phyloP scores from a whole-genome alignment of 495 filamentous ascomycete genomes.

The Hyaloscypha hepaticicola region DNA sequence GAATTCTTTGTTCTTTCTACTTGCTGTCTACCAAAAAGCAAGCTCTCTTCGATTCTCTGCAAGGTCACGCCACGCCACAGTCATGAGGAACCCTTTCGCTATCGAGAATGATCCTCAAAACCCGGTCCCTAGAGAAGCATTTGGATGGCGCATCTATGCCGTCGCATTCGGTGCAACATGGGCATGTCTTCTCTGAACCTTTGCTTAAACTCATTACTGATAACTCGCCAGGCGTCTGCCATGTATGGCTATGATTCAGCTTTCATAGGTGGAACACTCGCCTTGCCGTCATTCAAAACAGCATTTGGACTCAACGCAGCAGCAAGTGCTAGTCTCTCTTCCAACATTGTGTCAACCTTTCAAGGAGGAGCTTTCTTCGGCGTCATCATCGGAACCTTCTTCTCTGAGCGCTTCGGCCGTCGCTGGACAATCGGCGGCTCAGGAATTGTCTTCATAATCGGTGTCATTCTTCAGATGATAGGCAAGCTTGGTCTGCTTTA shows the following conservation, averaged over 20 bases:
- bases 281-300: conserved; percentile 48
- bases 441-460: conserved; percentile 32
- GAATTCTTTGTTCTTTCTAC: background rate
- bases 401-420: conserved; percentile 36
- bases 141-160: background rate
- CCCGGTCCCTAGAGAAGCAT: background rate
- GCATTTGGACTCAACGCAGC: conserved; percentile 47
- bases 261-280: conserved; percentile 34
- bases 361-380: conserved; percentile 40
- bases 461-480: conserved; percentile 29
- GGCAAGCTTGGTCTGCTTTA: conserved; percentile 37
- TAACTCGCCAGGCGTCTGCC: conserved; percentile 2
- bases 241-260: conserved; percentile 32
- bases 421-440: conserved; percentile 30
- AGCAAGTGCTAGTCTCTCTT: conserved; percentile 39
- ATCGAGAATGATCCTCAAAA: background rate
- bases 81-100: background rate
- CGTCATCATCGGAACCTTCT: conserved; percentile 34
- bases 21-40: too few species aligned
- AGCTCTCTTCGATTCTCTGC: background rate
- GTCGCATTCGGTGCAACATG: background rate
- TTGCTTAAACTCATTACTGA: background rate
- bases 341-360: conserved; percentile 40
- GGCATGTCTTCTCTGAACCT: background rate
- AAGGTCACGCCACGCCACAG: background rate